phyloP scores from a whole-genome alignment of 345 rosid genomes.

The Clarkia xantiana region DNA sequence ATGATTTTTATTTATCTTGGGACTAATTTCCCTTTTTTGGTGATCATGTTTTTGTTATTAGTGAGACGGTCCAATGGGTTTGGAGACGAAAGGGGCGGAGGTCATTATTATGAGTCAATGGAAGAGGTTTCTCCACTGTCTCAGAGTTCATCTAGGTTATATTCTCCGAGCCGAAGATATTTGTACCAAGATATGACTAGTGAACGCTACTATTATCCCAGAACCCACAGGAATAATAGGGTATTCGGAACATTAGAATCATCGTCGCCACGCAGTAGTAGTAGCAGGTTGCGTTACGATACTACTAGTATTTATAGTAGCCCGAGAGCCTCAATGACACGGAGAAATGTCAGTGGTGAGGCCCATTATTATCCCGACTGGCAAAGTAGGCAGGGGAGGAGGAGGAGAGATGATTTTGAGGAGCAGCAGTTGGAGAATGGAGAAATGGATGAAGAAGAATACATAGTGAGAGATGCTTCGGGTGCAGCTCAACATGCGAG shows the following conservation, averaged over 20 bases:
- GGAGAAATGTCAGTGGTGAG: constrained; percentile 28
- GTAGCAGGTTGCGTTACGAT: constrained; percentile 9
- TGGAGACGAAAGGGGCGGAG: constrained; percentile 52
- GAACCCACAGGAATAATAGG: constrained; percentile 30
- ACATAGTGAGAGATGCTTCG: constrained; percentile 54
- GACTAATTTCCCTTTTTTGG: constrained; percentile 2
- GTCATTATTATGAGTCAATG: constrained; percentile 36
- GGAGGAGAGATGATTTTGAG: constrained; percentile 13
- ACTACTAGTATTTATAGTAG: constrained; percentile 2
- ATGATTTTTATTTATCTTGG: constrained; percentile 11
- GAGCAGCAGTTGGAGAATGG: constrained; percentile 26
- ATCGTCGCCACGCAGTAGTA: constrained; percentile 21
- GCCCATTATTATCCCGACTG: constrained; percentile 8
- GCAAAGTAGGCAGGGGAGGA: no score
- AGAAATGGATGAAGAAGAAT: constrained; percentile 57
- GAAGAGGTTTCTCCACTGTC: constrained; percentile 45
- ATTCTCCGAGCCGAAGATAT: constrained; percentile 16
- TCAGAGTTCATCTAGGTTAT: constrained; percentile 32
- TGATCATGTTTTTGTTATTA: no score
- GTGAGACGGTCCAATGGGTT: constrained; percentile 67
- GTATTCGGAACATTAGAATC: constrained; percentile 7
- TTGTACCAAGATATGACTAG: constrained; percentile 31
- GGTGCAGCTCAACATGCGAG: constrained; percentile 64
- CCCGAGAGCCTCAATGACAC: constrained; percentile 26
- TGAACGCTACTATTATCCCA: constrained; percentile 27